phyloP scores from a whole-genome alignment of 192 early-diverging fungal genomes.

The Podila clonocystis region DNA sequence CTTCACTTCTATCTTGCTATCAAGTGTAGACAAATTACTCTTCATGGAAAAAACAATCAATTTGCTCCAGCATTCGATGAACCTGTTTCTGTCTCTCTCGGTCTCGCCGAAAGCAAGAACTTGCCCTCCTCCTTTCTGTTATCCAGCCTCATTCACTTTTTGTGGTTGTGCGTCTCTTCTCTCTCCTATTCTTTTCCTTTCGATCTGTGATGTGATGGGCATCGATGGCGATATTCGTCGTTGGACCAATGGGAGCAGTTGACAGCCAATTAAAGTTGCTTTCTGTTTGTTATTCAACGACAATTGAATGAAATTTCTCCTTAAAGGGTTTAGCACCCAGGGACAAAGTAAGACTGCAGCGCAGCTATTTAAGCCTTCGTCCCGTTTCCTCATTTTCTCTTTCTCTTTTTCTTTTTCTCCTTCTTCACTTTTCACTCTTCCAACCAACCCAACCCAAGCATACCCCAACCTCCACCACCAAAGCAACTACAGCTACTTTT shows the following conservation, averaged over 20 bases:
- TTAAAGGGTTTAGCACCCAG: neutral
- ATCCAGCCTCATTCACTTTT: too few relatives aligned
- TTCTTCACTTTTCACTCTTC: constrained; percentile 4
- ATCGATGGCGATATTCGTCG: constrained; percentile 20
- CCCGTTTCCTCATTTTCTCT: neutral
- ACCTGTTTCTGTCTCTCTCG: too few relatives aligned
- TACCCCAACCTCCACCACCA: neutral
- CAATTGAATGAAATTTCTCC: neutral
- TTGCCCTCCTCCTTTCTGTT: too few relatives aligned
- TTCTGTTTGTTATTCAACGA: neutral
- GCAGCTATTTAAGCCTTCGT: neutral
- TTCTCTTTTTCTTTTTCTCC: neutral
- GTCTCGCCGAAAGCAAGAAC: too few relatives aligned
- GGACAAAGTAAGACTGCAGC: neutral
- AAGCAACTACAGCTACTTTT: neutral
- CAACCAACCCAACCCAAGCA: neutral
- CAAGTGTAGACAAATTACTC: too few relatives aligned
- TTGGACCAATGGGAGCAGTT: constrained; percentile 12
- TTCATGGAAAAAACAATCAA: too few relatives aligned
- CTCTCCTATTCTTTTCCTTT: neutral
- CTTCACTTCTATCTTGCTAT: too few relatives aligned
- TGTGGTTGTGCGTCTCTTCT: neutral
- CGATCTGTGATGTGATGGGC: constrained; percentile 5
- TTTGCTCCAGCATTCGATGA: too few relatives aligned
- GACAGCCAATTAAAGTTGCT: too few relatives aligned